phyloP scores from a whole-genome alignment of 2,329 filamentous ascomycete species.

The Hypomyces perniciosus region DNA sequence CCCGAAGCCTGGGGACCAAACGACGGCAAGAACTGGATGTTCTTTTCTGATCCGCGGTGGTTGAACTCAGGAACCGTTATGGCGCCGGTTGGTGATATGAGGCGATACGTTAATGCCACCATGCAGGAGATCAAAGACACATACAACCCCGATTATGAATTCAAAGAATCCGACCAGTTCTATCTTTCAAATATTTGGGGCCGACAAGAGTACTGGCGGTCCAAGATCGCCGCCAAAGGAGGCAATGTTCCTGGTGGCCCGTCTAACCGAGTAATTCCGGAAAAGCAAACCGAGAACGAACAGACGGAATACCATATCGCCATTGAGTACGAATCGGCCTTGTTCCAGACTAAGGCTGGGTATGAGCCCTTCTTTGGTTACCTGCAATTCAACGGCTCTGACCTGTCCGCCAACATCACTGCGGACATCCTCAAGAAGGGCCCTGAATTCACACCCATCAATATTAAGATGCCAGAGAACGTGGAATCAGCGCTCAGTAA shows the following conservation, averaged over 20 bases:
- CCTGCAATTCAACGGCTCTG: constrained; percentile 25
- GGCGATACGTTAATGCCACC: constrained; percentile 21
- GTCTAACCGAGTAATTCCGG: constrained; percentile 18
- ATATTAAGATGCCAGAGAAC: constrained; percentile 27
- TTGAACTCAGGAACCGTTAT: constrained; percentile 43
- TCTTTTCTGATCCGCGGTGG: constrained; percentile 32
- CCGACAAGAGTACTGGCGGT: constrained; percentile 36
- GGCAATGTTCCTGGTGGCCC: constrained; percentile 14
- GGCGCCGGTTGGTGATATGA: constrained; percentile 30
- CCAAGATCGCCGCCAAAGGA: constrained; percentile 21
- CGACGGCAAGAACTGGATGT: constrained; percentile 26
- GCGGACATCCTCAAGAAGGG: constrained; percentile 22
- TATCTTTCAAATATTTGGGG: constrained; percentile 39
- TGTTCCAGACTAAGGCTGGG: constrained; percentile 35
- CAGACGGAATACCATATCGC: constrained; percentile 30
- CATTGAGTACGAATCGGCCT: constrained; percentile 35
- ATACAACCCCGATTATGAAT: constrained; percentile 25
- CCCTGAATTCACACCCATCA: constrained; percentile 23
- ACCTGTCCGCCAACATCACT: constrained; percentile 19
- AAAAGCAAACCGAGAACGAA: constrained; percentile 16
- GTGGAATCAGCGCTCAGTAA: constrained; percentile 24
- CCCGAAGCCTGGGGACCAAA: constrained; percentile 30
- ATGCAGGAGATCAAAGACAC: constrained; percentile 28
- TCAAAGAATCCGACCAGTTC: constrained; percentile 36
- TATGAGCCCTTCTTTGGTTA: constrained; percentile 30